Base-by-base conservation (phyloP, 2,329 filamentous ascomycete species). In the Neoscytalidium dimidiatum region DNA sequence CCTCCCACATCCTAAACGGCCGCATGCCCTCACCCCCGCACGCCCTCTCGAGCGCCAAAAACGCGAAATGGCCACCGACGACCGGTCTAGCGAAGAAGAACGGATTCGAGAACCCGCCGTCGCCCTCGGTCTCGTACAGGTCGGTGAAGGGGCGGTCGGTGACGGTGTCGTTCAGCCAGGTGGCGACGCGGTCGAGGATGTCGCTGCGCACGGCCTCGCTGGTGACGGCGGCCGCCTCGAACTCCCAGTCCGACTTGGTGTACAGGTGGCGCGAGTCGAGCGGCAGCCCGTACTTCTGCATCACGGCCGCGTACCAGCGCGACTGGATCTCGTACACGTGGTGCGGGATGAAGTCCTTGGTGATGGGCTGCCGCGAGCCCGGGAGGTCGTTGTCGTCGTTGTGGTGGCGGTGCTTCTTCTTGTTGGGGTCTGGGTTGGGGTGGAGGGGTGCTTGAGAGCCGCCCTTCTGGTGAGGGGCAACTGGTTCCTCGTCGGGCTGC, bases 211-310 rank as follows among this genome's bases (percentile, higher is more conserved):
- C 90, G 65, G 83, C 79, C 73, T 86, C 85, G 69, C 87, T 88
- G 3, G 91, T 86, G 4, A 96, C 90, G 1, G 92, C 91, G 52
- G 92, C 92, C 0, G 92, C 91, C 76, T 95, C 94, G 75, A 96
- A 93, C 71, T 95, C 90, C 92, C 92, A 96, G 78, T 96, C 92
- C 31, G 90, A 92, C 79, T 96, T 96, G 35, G 92, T 90, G 77
- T 95, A 95, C 3, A 94, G 77, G 76, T 95, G 92, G 48, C 92
- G 86, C 69, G 86, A 90, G 77, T 96, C 92, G 7, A 96, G 85
- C 0, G 92, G 92, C 3, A 96, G 80, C 1, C 92, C 92, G 75
- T 94, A 96, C 71, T 86, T 88, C 75, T 96, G 92, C 69, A 92
- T 86, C 9, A 94, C 91, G 14, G 86, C 84, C 68, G 86, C 83